These are phyloP conservation scores for Botrytis sinoallii DNA, from an alignment of 2,329 filamentous ascomycete species.

Conservation along the genomic window DNA sequence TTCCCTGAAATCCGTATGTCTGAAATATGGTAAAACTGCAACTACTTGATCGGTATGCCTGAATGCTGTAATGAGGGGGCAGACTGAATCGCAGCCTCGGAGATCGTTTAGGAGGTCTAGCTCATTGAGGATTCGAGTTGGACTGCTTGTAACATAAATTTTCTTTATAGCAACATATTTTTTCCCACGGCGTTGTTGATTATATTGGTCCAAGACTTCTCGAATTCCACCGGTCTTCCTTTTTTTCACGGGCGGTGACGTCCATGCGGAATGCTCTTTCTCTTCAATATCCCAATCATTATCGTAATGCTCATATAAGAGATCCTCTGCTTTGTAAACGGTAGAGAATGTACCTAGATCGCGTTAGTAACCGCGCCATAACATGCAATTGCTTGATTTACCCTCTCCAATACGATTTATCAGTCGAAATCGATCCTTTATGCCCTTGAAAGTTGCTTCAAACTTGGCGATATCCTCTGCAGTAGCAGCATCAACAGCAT, in stretches of 20 bases:
- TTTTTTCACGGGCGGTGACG: slow-evolving; percentile 62
- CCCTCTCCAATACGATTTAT: slow-evolving; percentile 98
- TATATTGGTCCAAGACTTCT: slow-evolving; percentile 31
- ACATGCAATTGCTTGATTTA: slow-evolving; percentile 40
- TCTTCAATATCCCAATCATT: slow-evolving; percentile 83
- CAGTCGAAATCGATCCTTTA: slow-evolving; percentile 78
- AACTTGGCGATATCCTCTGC: slow-evolving; percentile 85
- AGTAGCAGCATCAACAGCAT: slow-evolving; percentile 63
- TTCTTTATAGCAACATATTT: slow-evolving; percentile 97
- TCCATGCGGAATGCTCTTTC: slow-evolving; percentile 62
- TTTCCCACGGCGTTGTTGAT: slow-evolving; percentile 47
- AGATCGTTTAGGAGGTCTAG: slow-evolving; percentile 90
- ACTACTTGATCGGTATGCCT: slow-evolving; percentile 91
- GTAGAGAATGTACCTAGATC: slow-evolving; percentile 88
- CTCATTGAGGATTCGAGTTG: slow-evolving; percentile 90
- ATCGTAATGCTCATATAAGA: slow-evolving; percentile 76
- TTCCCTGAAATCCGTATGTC: slow-evolving; percentile 88
- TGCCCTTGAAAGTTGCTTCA: slow-evolving; percentile 76
- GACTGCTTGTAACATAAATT: slow-evolving; percentile 97
- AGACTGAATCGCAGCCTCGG: slow-evolving; percentile 77
- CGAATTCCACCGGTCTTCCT: slow-evolving; percentile 42
- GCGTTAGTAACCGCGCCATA: slow-evolving; percentile 22
- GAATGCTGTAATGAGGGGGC: slow-evolving; percentile 96
- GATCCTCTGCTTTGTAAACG: slow-evolving; percentile 96
- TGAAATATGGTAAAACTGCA: slow-evolving; percentile 91